Conservation (phyloP, 2,329 filamentous ascomycete species). For the Fusarium tuaranense region DNA sequence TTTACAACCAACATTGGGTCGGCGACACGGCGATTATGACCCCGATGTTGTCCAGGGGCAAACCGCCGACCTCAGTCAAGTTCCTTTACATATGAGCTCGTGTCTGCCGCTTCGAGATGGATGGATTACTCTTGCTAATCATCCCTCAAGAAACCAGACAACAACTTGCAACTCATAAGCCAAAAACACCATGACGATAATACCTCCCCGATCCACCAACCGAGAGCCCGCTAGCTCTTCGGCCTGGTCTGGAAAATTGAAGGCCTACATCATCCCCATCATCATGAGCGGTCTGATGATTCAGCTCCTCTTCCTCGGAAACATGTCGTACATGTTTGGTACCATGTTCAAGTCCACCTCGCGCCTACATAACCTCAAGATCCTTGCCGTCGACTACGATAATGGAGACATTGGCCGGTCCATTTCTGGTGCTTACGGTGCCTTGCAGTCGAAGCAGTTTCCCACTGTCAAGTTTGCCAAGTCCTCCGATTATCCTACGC, state of each 20-base stretch:
- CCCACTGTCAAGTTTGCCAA: slow-evolving; percentile 45
- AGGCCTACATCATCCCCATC: slow-evolving; percentile 10
- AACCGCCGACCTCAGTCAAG: neutral
- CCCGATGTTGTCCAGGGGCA: neutral
- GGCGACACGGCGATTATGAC: neutral
- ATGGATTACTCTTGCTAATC: neutral
- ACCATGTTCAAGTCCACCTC: slow-evolving; percentile 39
- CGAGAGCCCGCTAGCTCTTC: slow-evolving; percentile 7
- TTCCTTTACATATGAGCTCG: neutral
- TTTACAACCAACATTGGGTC: neutral
- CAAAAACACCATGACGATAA: neutral
- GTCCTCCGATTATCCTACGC: slow-evolving; percentile 34
- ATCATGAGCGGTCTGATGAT: neutral
- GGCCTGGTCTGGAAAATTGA: slow-evolving; percentile 8
- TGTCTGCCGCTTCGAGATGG: neutral
- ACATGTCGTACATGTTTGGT: slow-evolving; percentile 47
- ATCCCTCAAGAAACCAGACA: neutral
- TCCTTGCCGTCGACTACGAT: slow-evolving; percentile 44
- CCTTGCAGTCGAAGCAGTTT: slow-evolving; percentile 42
- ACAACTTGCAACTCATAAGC: neutral
- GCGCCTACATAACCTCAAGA: slow-evolving; percentile 38
- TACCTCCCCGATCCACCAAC: slow-evolving; percentile 10
- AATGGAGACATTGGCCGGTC: slow-evolving; percentile 44
- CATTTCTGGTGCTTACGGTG: slow-evolving; percentile 44
- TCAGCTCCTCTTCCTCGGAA: slow-evolving; percentile 16